phyloP scores from a whole-genome alignment of 805 yeast species.

The Teunomyces atbi region DNA sequence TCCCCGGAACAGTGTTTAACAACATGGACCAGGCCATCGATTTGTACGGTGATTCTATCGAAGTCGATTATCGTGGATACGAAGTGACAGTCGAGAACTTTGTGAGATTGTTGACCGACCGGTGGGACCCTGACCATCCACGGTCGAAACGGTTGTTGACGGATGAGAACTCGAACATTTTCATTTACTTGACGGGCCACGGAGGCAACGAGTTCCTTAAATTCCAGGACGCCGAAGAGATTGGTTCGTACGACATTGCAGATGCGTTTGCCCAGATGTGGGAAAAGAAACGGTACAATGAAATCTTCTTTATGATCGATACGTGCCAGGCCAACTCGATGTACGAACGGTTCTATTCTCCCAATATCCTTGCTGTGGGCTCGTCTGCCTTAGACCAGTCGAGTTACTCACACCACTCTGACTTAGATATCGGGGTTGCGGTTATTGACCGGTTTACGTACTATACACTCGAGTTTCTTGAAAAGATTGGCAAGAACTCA shows the following conservation, averaged over 20 bases:
- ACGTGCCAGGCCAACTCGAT: conserved; percentile 99
- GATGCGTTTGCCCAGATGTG: conserved; percentile 97
- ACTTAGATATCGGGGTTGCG: conserved; percentile 94
- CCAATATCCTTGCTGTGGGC: conserved; percentile 90
- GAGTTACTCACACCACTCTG: conserved; percentile 94
- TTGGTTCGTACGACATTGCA: conserved; percentile 91
- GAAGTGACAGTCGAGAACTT: conserved; percentile 98
- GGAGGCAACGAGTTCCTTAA: conserved; percentile 97
- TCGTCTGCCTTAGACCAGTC: conserved; percentile 85
- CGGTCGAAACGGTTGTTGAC: conserved; percentile 86
- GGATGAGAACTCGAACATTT: conserved; percentile 91
- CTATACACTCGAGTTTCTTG: conserved; percentile 84
- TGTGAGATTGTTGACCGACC: conserved; percentile 85
- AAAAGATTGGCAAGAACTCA: conserved; percentile 74
- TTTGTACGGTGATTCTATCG: conserved; percentile 89
- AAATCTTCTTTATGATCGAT: conserved; percentile 95
- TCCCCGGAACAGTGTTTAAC: conserved; percentile 94
- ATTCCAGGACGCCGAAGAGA: conserved; percentile 98
- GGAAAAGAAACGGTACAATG: conserved; percentile 92
- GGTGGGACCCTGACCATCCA: conserved; percentile 95
- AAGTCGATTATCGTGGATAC: conserved; percentile 95
- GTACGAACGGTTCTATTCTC: conserved; percentile 90
- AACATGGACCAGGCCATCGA: conserved; percentile 91
- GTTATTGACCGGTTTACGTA: conserved; percentile 96
- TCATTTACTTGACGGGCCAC: conserved; percentile 95